These are phyloP conservation scores for Tilletiaria anomala DNA, from an alignment of 1,284 basidiomycete genomes.

Conservation along the genomic window DNA sequence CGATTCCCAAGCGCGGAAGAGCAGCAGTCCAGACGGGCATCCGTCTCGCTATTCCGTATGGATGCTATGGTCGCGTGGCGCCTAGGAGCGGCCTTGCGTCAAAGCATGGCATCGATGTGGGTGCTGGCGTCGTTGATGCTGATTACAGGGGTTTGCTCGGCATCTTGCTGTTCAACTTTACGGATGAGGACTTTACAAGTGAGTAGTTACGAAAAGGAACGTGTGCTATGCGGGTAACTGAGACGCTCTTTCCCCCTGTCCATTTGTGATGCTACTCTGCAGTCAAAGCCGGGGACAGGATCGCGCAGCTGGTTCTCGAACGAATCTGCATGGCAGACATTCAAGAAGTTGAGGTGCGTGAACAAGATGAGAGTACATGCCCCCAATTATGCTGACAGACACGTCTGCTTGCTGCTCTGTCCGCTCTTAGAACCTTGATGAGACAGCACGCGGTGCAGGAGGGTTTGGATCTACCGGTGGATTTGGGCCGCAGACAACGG, in stretches of 20 bases:
- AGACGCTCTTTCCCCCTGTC: neutral
- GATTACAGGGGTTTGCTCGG: constrained; percentile 87
- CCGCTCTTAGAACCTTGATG: constrained; percentile 54
- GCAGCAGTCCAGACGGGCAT: constrained; percentile 79
- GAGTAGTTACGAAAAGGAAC: no score
- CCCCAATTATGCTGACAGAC: neutral
- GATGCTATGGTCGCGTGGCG: constrained; percentile 89
- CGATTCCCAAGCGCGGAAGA: constrained; percentile 48
- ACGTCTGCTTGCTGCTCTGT: neutral
- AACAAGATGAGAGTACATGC: neutral
- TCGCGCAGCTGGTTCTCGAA: constrained; percentile 89
- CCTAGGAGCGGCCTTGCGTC: constrained; percentile 83
- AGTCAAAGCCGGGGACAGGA: constrained; percentile 81
- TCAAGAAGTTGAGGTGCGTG: constrained; percentile 63
- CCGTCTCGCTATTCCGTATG: constrained; percentile 76
- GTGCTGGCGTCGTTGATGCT: constrained; percentile 88
- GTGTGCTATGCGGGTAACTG: no score
- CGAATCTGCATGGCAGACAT: constrained; percentile 73
- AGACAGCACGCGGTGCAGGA: constrained; percentile 66
- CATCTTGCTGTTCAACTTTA: constrained; percentile 83
- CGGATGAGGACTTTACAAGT: constrained; percentile 72
- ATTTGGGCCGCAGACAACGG: no score
- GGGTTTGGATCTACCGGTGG: constrained; percentile 91
- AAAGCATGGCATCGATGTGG: constrained; percentile 92
- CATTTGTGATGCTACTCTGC: neutral